These are phyloP conservation scores for Colletotrichum sp. DNA, from an alignment of 2,329 filamentous ascomycete genomes.

Conservation along the genomic window DNA sequence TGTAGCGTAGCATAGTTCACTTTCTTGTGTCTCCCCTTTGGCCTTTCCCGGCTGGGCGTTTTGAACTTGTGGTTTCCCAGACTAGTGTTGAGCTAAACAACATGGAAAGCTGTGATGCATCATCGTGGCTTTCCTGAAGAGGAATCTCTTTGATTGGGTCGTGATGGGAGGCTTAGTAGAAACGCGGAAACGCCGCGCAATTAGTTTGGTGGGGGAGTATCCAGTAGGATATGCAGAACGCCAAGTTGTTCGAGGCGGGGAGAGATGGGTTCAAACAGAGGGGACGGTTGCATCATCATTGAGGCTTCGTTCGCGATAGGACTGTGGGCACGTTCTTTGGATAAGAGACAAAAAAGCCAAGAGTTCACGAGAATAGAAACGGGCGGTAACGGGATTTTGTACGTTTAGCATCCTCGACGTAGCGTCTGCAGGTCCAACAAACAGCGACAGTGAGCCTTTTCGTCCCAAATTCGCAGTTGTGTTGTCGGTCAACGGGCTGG, in stretches of 20 bases:
- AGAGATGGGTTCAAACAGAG: not conserved
- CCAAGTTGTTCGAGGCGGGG: not conserved
- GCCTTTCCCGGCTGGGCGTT: not conserved
- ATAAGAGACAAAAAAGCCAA: not conserved
- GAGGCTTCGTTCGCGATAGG: not conserved
- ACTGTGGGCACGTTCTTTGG: not conserved
- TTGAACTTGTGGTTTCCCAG: not conserved
- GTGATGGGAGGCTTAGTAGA: not conserved
- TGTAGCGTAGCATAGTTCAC: not conserved
- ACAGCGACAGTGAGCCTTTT: not conserved
- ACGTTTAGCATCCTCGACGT: not conserved
- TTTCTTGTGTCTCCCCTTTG: not conserved
- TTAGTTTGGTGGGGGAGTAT: not conserved
- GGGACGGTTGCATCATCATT: not conserved
- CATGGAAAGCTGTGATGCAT: not conserved
- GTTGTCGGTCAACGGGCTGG: not conserved
- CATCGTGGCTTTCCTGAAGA: not conserved
- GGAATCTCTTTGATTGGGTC: not conserved
- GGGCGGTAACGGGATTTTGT: not conserved
- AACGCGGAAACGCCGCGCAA: not conserved
- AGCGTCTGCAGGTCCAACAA: not conserved
- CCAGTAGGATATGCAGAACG: not conserved
- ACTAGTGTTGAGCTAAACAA: not conserved
- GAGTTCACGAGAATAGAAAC: conserved; percentile 10
- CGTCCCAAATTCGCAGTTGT: not conserved